Base-by-base conservation (phyloP, 768 basidiomycete species). In the Suillus plorans region DNA sequence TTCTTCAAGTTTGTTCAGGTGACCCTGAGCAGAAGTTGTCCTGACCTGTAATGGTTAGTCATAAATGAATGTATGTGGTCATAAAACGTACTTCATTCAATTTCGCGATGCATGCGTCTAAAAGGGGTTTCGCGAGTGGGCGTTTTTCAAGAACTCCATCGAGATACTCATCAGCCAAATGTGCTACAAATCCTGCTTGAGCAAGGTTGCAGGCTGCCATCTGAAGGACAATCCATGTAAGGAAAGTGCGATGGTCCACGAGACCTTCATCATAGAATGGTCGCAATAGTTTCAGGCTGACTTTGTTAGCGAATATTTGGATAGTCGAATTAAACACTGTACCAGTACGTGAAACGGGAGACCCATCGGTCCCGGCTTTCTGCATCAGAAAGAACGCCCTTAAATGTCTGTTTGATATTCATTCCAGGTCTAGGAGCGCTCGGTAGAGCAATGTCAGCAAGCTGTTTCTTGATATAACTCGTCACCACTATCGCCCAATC, bases 401-500 rank as follows among this genome's bases (percentile, higher is more conserved):
- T 94, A 76, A 95, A 95, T 0, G 88, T 89, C 65, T 89, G 89
- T 70, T 93, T 94, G 71, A 94, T 91, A 68, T 91, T 92, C 60
- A 92, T 74, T 9, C 89, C 89, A 13, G 84, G 85, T 44, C 92
- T 84, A 18, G 91, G 90, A 34, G 91, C 87, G 70, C 87, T 91
- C 2, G 94, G 93, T 34, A 95, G 80, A 13, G 86, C 86, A 63
- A 95, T 94, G 34, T 93, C 91, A 6, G 80, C 80, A 12, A 95
- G 79, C 69, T 92, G 92, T 70, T 94, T 94, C 79, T 90, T 92
- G 77, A 95, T 79, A 70, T 94, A 91, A 60, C 86, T 82, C 0
- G 90, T 92, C 39, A 95, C 85, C 9, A 92, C 84, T 69, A 86
- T 90, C 2, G 94, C 89, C 91, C 92, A 94, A 64, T 95, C 92